phyloP scores from a whole-genome alignment of 1,284 basidiomycete species.

The Trichosporon faecale region DNA sequence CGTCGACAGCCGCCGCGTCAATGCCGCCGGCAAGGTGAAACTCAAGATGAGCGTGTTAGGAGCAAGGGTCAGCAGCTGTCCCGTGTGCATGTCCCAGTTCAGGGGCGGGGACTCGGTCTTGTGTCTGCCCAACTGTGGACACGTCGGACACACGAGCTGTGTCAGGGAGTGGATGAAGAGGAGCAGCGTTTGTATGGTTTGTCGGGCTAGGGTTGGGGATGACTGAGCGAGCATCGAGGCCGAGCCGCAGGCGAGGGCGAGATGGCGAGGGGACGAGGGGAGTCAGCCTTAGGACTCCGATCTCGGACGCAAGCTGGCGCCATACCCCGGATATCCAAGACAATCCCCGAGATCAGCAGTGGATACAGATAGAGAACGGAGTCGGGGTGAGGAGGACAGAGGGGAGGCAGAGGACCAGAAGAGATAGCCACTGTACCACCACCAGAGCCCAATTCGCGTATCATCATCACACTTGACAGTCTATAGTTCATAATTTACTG shows the following conservation, averaged over 20 bases:
- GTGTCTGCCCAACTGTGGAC: conserved; percentile 65
- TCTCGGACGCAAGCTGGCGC: too few species aligned
- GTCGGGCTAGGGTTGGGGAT: conserved; percentile 33
- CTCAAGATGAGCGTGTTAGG: conserved; percentile 72
- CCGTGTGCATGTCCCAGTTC: conserved; percentile 75
- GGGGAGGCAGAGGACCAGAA: too few species aligned
- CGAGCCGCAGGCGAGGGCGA: neutral
- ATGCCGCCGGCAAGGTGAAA: conserved; percentile 69
- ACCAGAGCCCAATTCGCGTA: too few species aligned
- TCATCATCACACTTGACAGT: too few species aligned
- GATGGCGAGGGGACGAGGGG: too few species aligned
- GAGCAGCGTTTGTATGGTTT: conserved; percentile 49
- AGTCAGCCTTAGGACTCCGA: too few species aligned
- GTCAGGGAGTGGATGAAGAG: conserved; percentile 48
- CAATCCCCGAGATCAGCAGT: too few species aligned
- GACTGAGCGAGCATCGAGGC: neutral
- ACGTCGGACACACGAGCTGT: conserved; percentile 54
- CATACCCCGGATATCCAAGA: too few species aligned
- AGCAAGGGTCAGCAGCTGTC: conserved; percentile 69
- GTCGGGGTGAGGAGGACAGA: too few species aligned
- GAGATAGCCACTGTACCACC: too few species aligned
- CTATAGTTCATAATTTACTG: too few species aligned
- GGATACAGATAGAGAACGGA: too few species aligned
- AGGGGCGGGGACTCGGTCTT: conserved; percentile 60
- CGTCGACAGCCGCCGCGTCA: conserved; percentile 63